Evolutionary conservation across 225 moss, liverwort and hornwort genomes (phyloP).

Genomic region (Climacium dendroides): DNA sequence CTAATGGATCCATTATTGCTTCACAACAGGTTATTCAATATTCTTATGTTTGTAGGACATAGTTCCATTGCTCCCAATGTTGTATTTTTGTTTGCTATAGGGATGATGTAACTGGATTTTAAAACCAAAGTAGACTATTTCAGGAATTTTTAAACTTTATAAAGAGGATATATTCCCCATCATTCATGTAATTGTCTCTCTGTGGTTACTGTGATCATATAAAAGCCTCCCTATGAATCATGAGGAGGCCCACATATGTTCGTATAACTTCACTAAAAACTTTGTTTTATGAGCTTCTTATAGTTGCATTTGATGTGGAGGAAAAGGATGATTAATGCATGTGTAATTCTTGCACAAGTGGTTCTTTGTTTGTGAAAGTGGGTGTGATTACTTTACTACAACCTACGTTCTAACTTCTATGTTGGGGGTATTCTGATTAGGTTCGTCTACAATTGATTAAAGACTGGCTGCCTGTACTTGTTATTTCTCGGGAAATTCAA

Average conservation of each 20-base stretch:
- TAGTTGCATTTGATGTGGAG: neutral
- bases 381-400: neutral
- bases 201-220: neutral
- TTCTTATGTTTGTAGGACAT: neutral
- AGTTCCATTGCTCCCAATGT: neutral
- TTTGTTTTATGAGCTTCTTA: neutral
- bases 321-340: neutral
- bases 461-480: slow-evolving; percentile 79
- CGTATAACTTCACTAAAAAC: neutral
- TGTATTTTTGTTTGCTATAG: neutral
- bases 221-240: neutral
- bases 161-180: neutral
- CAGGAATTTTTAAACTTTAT: neutral
- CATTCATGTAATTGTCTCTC: neutral
- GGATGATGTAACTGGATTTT: neutral
- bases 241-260: neutral
- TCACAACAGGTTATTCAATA: slow-evolving; percentile 50
- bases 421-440: slow-evolving; percentile 1
- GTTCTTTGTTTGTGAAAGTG: neutral
- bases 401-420: neutral
- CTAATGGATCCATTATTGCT: slow-evolving; percentile 61
- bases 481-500: slow-evolving; percentile 60
- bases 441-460: slow-evolving; percentile 73
- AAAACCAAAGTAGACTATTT: neutral
- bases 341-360: neutral